These are phyloP conservation scores for Torulaspora microellipsoides DNA, from an alignment of 805 yeast species.

Conservation along the genomic window DNA sequence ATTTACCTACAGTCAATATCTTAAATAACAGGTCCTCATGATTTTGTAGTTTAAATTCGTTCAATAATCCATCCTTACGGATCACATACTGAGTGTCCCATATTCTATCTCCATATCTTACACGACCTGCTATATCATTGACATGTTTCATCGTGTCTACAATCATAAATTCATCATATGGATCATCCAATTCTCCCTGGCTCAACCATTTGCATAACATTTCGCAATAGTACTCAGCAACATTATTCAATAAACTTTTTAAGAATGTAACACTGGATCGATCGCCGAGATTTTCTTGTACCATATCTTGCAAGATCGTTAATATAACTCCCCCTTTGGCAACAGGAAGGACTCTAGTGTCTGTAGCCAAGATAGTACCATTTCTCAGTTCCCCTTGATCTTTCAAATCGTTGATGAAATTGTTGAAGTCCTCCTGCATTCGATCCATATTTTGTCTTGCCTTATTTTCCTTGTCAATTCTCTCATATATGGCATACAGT, in stretches of 20 bases:
- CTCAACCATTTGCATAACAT: slow-evolving; percentile 80
- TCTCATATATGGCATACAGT: slow-evolving; percentile 51
- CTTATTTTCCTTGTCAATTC: slow-evolving; percentile 45
- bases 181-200: slow-evolving; percentile 70
- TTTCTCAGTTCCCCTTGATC: slow-evolving; percentile 36
- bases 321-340: slow-evolving; percentile 80
- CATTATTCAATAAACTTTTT: slow-evolving; percentile 46
- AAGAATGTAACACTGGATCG: slow-evolving; percentile 47
- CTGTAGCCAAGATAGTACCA: slow-evolving; percentile 40
- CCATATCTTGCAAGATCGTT: slow-evolving; percentile 53
- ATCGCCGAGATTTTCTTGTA: slow-evolving; percentile 64
- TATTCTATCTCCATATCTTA: slow-evolving; percentile 48
- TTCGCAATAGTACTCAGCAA: slow-evolving; percentile 57
- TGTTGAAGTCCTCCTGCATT: slow-evolving; percentile 38
- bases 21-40: slow-evolving; percentile 38
- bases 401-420: slow-evolving; percentile 41
- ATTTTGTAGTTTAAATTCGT: slow-evolving; percentile 49
- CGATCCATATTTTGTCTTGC: slow-evolving; percentile 36
- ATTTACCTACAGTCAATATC: slow-evolving; percentile 79
- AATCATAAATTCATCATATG: slow-evolving; percentile 79
- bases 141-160: slow-evolving; percentile 32
- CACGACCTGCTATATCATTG: slow-evolving; percentile 7
- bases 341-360: slow-evolving; percentile 45
- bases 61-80: slow-evolving; percentile 67
- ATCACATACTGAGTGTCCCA: slow-evolving; percentile 76